These are phyloP conservation scores for Mycothermus thermophilus DNA, from an alignment of 495 filamentous ascomycete species.

Conservation along the genomic window DNA sequence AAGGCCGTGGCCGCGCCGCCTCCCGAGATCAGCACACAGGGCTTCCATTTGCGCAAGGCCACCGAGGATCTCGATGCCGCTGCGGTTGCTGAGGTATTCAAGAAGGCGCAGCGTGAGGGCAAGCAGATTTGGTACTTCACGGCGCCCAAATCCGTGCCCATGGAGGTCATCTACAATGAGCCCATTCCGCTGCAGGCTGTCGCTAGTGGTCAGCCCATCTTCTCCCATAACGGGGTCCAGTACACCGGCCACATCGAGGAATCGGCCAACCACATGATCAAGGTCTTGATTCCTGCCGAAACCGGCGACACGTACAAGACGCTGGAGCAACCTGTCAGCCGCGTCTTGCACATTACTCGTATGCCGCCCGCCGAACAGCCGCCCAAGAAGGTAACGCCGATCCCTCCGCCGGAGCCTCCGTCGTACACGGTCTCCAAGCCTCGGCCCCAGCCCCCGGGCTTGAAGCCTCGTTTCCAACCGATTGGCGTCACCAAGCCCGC, in stretches of 20 bases:
- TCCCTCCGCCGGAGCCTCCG: too few relatives aligned
- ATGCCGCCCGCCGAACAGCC: too few relatives aligned
- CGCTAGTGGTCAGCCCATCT: slow-evolving; percentile 20
- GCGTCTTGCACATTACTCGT: slow-evolving; percentile 29
- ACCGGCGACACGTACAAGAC: slow-evolving; percentile 27
- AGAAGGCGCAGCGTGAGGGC: slow-evolving; percentile 29
- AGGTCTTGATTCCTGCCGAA: slow-evolving; percentile 29
- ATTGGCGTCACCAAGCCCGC: slow-evolving; percentile 23
- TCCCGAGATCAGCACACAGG: slow-evolving; percentile 13
- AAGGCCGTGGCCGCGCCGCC: slow-evolving; percentile 1
- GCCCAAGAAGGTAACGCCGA: too few relatives aligned
- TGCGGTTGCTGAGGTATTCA: slow-evolving; percentile 26
- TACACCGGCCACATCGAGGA: slow-evolving; percentile 26
- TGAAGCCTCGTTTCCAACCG: slow-evolving; percentile 30
- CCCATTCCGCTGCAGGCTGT: slow-evolving; percentile 28
- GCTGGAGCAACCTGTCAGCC: slow-evolving; percentile 24
- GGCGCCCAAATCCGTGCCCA: slow-evolving; percentile 32
- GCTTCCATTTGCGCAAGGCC: slow-evolving; percentile 22
- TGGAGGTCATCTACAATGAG: slow-evolving; percentile 33
- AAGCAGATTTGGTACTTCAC: slow-evolving; percentile 42
- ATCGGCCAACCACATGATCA: slow-evolving; percentile 24
- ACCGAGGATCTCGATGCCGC: slow-evolving; percentile 20
- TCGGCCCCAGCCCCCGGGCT: slow-evolving; percentile 32
- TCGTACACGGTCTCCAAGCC: too few relatives aligned
- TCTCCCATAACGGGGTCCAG: slow-evolving; percentile 28